Evolutionary conservation across 495 filamentous ascomycete species (phyloP).

Genomic region (Elaphomyces granulatus): DNA sequence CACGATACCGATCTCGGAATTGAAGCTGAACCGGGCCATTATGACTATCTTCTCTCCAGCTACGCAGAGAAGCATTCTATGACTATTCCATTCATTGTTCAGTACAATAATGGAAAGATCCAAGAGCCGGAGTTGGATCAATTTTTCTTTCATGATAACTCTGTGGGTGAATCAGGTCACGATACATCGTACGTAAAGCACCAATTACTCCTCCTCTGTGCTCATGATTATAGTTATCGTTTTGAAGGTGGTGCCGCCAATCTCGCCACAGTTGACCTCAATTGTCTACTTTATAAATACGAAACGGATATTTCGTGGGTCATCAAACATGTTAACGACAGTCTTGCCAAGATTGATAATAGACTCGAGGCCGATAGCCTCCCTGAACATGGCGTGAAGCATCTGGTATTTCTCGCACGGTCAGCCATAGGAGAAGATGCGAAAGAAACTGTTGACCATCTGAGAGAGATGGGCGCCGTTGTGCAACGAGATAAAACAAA

Average conservation of each 20-base stretch:
- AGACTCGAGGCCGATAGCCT: no score
- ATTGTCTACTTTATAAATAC: no score
- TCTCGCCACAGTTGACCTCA: slow-evolving; percentile 69
- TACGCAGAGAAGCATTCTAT: slow-evolving; percentile 59
- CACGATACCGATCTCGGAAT: slow-evolving; percentile 58
- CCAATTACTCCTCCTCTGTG: no score
- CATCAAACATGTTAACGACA: slow-evolving; percentile 50
- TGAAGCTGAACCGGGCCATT: slow-evolving; percentile 65
- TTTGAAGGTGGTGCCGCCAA: slow-evolving; percentile 62
- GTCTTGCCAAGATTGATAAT: no score
- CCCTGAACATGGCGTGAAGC: no score
- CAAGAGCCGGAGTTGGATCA: slow-evolving; percentile 63
- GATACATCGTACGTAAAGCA: no score
- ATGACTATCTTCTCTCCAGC: slow-evolving; percentile 57
- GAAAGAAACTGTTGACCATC: no score
- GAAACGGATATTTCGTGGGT: slow-evolving; percentile 66
- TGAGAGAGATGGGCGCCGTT: no score
- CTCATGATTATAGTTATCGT: slow-evolving; percentile 60
- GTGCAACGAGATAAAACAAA: no score
- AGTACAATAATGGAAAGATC: slow-evolving; percentile 55
- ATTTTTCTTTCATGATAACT: slow-evolving; percentile 73
- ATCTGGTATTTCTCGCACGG: no score
- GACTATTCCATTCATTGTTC: slow-evolving; percentile 54
- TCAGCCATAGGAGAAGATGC: no score
- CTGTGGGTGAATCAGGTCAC: slow-evolving; percentile 71